Percentiles rank a stretch among this genome's conserved stretches.
phyloP scores from a whole-genome alignment of 2,329 filamentous ascomycete species.

The Albifimbria verrucaria region DNA sequence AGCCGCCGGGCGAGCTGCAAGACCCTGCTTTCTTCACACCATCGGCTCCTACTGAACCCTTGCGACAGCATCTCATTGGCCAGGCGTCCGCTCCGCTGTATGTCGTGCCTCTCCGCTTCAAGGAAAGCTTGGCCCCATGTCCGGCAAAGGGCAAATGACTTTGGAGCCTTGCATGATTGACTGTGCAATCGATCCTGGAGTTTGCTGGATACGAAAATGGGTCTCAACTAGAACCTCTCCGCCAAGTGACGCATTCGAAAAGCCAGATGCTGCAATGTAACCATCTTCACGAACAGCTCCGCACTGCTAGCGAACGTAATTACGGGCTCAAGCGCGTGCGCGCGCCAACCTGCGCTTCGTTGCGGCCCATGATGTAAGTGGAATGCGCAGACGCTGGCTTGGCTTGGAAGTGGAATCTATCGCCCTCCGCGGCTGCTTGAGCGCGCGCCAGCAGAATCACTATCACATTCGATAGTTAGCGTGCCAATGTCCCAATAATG shows the following conservation, averaged over 20 bases:
- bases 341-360: not conserved
- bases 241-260: too few relatives aligned
- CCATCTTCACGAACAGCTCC: too few relatives aligned
- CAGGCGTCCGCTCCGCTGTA: not conserved
- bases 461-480: not conserved
- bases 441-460: not conserved
- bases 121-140: not conserved
- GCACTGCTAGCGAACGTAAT: not conserved
- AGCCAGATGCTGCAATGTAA: too few relatives aligned
- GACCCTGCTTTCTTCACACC: constrained; percentile 1
- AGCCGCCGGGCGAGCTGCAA: not conserved
- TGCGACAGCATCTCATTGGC: not conserved
- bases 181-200: too few relatives aligned
- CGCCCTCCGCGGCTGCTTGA: not conserved
- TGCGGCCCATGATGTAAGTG: too few relatives aligned
- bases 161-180: too few relatives aligned
- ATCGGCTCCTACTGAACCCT: not conserved
- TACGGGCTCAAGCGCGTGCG: not conserved
- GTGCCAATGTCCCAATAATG: not conserved
- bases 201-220: too few relatives aligned
- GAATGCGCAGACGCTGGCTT: too few relatives aligned
- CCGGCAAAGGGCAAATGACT: not conserved
- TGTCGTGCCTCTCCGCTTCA: not conserved
- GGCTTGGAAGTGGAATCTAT: not conserved
- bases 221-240: too few relatives aligned